Conservation (phyloP, 371 early-diverging fungal species). For the Mucor circinelloides region DNA sequence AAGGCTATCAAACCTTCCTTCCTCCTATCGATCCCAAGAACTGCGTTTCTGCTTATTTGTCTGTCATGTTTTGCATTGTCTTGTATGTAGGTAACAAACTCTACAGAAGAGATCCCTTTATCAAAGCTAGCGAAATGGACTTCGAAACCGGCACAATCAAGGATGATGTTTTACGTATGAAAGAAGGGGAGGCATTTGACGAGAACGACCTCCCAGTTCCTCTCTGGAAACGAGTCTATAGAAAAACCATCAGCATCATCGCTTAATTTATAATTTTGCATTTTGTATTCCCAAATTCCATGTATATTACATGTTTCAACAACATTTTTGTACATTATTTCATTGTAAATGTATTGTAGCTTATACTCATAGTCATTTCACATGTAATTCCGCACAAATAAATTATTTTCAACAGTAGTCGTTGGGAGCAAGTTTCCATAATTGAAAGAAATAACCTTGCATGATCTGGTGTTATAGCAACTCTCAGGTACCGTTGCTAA, state of each 20-base stretch:
- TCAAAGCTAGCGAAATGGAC: slow-evolving; percentile 34
- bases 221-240: slow-evolving; percentile 18
- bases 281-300: background rate
- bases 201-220: slow-evolving; percentile 15
- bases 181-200: slow-evolving; percentile 15
- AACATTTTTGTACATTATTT: slow-evolving; percentile 3
- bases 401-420: too few species aligned
- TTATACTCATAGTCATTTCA: background rate
- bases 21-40: slow-evolving; percentile 41
- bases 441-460: too few species aligned
- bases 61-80: slow-evolving; percentile 46
- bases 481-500: too few species aligned
- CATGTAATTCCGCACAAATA: background rate
- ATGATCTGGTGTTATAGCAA: too few species aligned
- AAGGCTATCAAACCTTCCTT: slow-evolving; percentile 56
- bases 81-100: slow-evolving; percentile 56
- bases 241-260: slow-evolving; percentile 15
- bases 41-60: slow-evolving; percentile 49
- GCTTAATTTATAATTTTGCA: slow-evolving; percentile 12
- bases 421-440: background rate
- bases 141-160: slow-evolving; percentile 36
- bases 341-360: background rate
- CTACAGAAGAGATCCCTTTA: slow-evolving; percentile 21
- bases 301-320: background rate
- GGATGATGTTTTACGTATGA: slow-evolving; percentile 10